A percentile compares a stretch with the other conserved stretches of the same genome.
Conservation (phyloP, 1,284 basidiomycete species). For the Ustilago shanxiensis region DNA sequence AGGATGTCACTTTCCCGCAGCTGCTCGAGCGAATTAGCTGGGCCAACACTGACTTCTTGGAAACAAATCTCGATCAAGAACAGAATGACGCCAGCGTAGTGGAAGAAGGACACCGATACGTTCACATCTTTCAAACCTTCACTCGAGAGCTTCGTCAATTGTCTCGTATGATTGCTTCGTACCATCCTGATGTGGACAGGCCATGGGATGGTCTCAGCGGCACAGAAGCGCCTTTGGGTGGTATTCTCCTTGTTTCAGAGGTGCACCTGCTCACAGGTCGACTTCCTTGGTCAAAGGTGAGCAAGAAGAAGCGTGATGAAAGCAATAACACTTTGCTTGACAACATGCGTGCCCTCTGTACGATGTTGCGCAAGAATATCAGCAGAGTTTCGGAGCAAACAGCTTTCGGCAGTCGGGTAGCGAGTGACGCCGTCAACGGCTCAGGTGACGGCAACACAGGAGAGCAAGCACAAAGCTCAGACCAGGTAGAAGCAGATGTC, state of each 20-base stretch:
- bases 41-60: conserved; percentile 9
- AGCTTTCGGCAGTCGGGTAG: conserved; percentile 7
- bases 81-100: conserved; percentile 4
- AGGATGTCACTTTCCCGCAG: conserved; percentile 29
- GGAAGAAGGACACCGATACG: conserved; percentile 22
- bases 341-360: conserved; percentile 21
- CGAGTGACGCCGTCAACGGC: background rate
- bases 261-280: conserved; percentile 38
- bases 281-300: conserved; percentile 33
- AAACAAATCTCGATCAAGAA: background rate
- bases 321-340: conserved; percentile 25
- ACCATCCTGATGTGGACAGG: conserved; percentile 22
- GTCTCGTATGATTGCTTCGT: conserved; percentile 20
- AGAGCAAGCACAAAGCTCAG: background rate
- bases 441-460: background rate
- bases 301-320: conserved; percentile 15
- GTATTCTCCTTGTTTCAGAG: conserved; percentile 21
- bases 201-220: background rate
- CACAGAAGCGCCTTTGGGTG: background rate
- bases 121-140: conserved; percentile 18
- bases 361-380: conserved; percentile 19
- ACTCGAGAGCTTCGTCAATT: conserved; percentile 11
- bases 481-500: background rate
- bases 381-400: conserved; percentile 20
- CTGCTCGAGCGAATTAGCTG: conserved; percentile 19